A percentile compares a stretch with the other conserved stretches of the same genome.
These are phyloP conservation scores for Globisporangium mamillatum DNA, from an alignment of 352 stramenopile genomes.

Conservation along the genomic window DNA sequence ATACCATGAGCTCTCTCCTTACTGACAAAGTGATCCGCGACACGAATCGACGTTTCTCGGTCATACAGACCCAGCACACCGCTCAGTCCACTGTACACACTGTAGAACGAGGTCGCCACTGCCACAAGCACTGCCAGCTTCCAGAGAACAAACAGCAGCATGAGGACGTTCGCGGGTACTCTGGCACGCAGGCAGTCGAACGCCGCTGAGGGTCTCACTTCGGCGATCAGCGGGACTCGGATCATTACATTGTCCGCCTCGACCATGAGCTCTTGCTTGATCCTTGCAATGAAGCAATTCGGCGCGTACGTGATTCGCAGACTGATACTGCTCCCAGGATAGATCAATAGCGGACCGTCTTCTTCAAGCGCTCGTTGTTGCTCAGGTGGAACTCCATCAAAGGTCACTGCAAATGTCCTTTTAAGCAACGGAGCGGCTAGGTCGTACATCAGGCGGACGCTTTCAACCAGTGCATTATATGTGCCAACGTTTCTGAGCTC, in stretches of 20 bases:
- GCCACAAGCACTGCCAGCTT: constrained; percentile 5
- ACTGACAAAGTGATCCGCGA: not conserved
- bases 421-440: not conserved
- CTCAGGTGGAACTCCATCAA: not conserved
- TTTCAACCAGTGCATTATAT: not conserved
- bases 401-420: constrained; percentile 2
- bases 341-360: not conserved
- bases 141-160: constrained; percentile 19
- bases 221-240: constrained; percentile 23
- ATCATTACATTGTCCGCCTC: constrained; percentile 26
- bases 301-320: constrained; percentile 20
- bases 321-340: not conserved
- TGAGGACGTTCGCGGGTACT: constrained; percentile 8
- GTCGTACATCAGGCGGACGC: not conserved
- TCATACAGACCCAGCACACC: constrained; percentile 1
- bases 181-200: constrained; percentile 32
- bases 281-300: constrained; percentile 23
- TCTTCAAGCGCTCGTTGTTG: not conserved
- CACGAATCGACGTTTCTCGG: not conserved
- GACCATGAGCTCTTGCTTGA: constrained; percentile 28
- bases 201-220: constrained; percentile 15
- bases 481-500: constrained; percentile 12
- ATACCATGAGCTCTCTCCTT: not conserved
- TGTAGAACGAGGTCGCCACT: not conserved
- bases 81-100: not conserved